Base-by-base conservation (phyloP, 2,329 filamentous ascomycete species). In the Pseudogymnoascus sp. region DNA sequence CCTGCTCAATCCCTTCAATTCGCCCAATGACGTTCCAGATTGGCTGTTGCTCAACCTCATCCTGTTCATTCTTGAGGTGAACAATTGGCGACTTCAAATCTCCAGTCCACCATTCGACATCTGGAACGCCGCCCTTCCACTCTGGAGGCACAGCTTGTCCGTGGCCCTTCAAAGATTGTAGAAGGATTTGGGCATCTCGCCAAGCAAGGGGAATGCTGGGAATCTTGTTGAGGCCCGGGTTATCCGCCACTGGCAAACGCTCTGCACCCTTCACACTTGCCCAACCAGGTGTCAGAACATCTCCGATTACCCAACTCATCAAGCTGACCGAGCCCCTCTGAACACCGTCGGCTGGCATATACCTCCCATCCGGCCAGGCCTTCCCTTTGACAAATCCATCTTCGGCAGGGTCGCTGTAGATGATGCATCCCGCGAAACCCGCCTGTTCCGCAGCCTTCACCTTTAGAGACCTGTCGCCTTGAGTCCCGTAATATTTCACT, bases 1-100 rank as follows among this genome's bases (percentile, higher is more conserved):
- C 81, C 72, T 95, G 88, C 75, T 97, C 95, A 64, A 91, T 80
- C n/a, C 95, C 95, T 11, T 82, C 78, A 61, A 99, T 93, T 62
- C 87, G 84, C 33, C 90, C 93, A 70, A 96, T 86, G 0, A 97
- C 86, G 71, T 99, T 99, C 83, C 91, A 96, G 65, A 99, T 95
- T 5, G 88, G 85, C 74, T 96, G 91, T 72, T 89, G 82, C 64
- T 89, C 83, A 11, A 86, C 83, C 72, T 96, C 92, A 68, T 96
- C 92, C 73, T 96, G 92, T 65, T 91, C 78, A 74, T 97, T 97
- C 75, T 88, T 85, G 23, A 99, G 80, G 61, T 89, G 88, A 59
- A 99, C 89, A 23, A 86, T 81, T 0, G 93, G 92, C 2, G 90
- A 91, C 0, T 83, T 83, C 3, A 79, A 75, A 71, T 92, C 85